phyloP scores from a whole-genome alignment of 2,329 filamentous ascomycete species.

The Leptosphaerulina australis region DNA sequence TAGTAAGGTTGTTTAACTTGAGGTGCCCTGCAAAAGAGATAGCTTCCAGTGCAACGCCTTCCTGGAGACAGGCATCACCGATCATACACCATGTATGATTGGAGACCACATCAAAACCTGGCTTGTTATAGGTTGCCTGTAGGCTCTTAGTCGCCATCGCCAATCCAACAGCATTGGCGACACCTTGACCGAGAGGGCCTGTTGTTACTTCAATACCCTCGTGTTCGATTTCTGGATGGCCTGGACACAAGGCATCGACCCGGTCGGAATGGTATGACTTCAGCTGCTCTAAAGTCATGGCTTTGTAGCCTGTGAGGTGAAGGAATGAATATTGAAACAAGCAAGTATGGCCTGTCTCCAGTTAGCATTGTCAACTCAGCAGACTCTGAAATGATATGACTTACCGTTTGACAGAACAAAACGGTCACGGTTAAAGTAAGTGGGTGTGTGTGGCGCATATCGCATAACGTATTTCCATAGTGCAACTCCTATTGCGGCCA shows the following conservation, averaged over 20 bases:
- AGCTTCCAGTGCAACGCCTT: conserved; percentile 64
- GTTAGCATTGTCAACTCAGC: background rate
- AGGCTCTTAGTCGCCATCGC: conserved; percentile 65
- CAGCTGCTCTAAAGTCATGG: conserved; percentile 63
- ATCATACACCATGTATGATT: conserved; percentile 64
- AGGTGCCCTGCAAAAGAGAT: conserved; percentile 63
- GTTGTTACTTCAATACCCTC: conserved; percentile 66
- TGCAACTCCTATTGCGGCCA: conserved; percentile 66
- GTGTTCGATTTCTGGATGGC: conserved; percentile 64
- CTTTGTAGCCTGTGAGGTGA: conserved; percentile 60
- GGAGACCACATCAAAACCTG: conserved; percentile 56
- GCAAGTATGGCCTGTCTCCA: conserved; percentile 55
- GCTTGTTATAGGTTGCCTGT: conserved; percentile 60
- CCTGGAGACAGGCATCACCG: conserved; percentile 64
- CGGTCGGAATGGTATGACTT: conserved; percentile 60
- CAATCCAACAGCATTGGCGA: conserved; percentile 66
- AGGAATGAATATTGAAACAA: conserved; percentile 62
- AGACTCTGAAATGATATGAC: background rate
- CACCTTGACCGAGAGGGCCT: conserved; percentile 63
- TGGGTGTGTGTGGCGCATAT: conserved; percentile 61
- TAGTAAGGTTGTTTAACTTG: conserved; percentile 61
- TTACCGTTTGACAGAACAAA: conserved; percentile 66
- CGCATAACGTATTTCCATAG: conserved; percentile 68
- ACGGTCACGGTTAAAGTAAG: conserved; percentile 66
- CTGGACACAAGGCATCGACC: conserved; percentile 59